Conservation (phyloP, 768 basidiomycete species). For the Leccinum barrowsii region DNA sequence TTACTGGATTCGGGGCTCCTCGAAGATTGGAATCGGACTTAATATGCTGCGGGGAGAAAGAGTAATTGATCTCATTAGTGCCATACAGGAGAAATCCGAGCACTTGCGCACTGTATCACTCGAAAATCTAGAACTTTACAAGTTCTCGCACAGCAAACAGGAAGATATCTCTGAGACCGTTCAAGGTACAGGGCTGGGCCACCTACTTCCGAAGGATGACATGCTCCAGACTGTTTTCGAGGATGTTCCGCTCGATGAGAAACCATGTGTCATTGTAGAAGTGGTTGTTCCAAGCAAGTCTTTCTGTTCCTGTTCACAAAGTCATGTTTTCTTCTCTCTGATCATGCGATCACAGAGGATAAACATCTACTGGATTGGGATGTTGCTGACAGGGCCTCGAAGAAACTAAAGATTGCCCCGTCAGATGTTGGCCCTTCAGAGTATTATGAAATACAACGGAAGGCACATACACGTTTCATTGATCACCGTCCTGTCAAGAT, state of each 20-base stretch:
- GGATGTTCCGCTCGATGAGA: neutral
- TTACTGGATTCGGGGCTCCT: neutral
- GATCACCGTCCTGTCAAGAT: neutral
- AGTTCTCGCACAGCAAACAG: neutral
- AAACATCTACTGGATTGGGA: neutral
- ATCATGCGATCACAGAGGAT: neutral
- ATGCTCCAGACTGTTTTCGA: neutral
- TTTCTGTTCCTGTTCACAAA: neutral
- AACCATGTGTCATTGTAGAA: neutral
- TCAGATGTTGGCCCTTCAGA: neutral
- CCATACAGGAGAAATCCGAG: neutral
- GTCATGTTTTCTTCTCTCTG: neutral
- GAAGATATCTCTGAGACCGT: neutral
- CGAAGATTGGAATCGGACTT: neutral
- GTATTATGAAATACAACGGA: neutral
- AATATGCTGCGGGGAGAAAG: neutral
- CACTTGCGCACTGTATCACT: neutral
- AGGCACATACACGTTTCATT: neutral
- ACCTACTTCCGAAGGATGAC: neutral
- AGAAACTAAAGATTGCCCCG: neutral
- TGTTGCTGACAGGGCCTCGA: neutral
- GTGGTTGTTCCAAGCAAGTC: neutral
- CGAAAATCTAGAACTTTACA: neutral
- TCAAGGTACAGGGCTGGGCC: neutral
- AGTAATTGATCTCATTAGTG: neutral